Base-by-base conservation (phyloP, 495 filamentous ascomycete species). In the Lophiotrema nucula region DNA sequence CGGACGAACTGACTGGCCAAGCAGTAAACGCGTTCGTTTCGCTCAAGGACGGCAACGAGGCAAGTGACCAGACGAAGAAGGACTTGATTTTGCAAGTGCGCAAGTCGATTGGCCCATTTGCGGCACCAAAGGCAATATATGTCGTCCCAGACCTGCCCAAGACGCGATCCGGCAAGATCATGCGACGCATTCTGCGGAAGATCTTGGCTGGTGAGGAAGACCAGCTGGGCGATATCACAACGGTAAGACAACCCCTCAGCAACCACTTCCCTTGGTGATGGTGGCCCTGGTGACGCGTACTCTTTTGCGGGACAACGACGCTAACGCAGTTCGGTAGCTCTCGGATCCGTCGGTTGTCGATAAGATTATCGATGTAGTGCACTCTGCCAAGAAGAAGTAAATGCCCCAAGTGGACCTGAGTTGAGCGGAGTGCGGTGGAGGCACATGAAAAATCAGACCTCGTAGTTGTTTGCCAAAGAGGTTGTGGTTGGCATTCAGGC, bases 91-190 rank as follows among this genome's bases (percentile, higher is more conserved):
- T 92, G 71, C 95, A 97, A 72, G 95, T 98, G 38, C 88, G 93
- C 66, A 95, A 93, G 78, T 92, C 87, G 41, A 97, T 98, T 68
- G 93, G 93, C 31, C 95, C 93, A 10, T 98, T 98, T 67, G 93
- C 93, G 4, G 90, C 95, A 24, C 95, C 95, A 59, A 97, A 97
- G 78, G 88, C 87, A 11, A 84, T 97, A 48, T 95, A 83, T 69
- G 81, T 93, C 28, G 86, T 97, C 21, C 85, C 90, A 3, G 92
- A 97, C 70, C 80, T 99, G 24, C 93, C 93, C 58, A 97, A 99
- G 83, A 97, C 93, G 38, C 79, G 93, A 58, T 91, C 87, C 64
- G 93, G 93, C 53, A 99, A 99, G 86, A 99, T 97, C 67, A 97
- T 99, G 93, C 82, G 93, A 52, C 84, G 93, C 52, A 97, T 99